Conservation (phyloP, 1,284 basidiomycete species). For the Pseudomicrostroma phylloplanum region DNA sequence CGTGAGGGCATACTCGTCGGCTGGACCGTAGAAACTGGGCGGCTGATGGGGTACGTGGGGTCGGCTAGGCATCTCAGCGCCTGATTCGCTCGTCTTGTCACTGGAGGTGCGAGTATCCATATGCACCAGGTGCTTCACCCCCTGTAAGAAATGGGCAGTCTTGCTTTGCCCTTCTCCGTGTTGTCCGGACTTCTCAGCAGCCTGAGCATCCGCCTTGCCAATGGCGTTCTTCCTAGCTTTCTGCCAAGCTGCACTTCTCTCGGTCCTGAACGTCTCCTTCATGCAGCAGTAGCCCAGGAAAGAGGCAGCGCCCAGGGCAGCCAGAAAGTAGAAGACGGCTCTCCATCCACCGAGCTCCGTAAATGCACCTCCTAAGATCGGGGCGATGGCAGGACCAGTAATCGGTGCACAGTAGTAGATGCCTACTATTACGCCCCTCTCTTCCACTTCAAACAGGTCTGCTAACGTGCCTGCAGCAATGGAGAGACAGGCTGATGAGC, state of each 20-base stretch:
- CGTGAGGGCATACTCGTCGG: no score
- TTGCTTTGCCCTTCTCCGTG: no score
- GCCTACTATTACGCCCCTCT: conserved; percentile 17
- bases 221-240: not conserved
- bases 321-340: conserved; percentile 19
- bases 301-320: conserved; percentile 11
- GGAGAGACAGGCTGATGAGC: conserved; percentile 13
- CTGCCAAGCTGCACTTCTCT: conserved; percentile 6
- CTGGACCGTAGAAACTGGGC: no score
- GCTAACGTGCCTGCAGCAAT: conserved; percentile 20
- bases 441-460: conserved; percentile 17
- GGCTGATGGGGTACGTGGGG: no score
- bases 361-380: conserved; percentile 20
- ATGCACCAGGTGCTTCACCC: no score
- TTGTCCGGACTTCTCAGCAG: no score
- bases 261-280: conserved; percentile 10
- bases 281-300: conserved; percentile 12
- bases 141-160: no score
- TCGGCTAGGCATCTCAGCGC: no score
- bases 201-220: no score
- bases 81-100: no score
- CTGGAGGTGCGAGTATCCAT: no score
- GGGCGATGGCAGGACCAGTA: conserved; percentile 17
- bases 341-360: conserved; percentile 13
- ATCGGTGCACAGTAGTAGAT: conserved; percentile 18